phyloP scores from a whole-genome alignment of 176 grass and related monocot species.

The Miscanthus lutarioriparius region DNA sequence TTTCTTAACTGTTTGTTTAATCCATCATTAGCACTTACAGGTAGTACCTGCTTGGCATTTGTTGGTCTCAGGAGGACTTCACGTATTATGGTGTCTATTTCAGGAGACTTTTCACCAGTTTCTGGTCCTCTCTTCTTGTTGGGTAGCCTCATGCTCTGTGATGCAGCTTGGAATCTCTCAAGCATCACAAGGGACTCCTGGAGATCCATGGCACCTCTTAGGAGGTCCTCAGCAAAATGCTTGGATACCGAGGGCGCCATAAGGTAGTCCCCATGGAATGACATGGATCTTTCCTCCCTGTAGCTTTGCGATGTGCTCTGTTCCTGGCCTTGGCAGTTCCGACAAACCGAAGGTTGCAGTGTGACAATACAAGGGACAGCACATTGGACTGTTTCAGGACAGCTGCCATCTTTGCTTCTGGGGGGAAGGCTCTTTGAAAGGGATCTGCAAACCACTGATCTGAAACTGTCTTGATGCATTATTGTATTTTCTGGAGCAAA shows the following conservation, averaged over 20 bases:
- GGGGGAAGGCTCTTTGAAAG: slow-evolving; percentile 61
- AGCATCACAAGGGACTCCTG: slow-evolving; percentile 80
- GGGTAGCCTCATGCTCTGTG: slow-evolving; percentile 36
- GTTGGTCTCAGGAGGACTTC: slow-evolving; percentile 34
- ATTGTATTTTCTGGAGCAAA: slow-evolving; percentile 31
- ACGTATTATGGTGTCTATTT: slow-evolving; percentile 14
- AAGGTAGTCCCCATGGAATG: slow-evolving; percentile 39
- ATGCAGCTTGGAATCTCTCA: slow-evolving; percentile 53
- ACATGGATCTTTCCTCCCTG: slow-evolving; percentile 49
- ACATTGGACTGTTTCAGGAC: slow-evolving; percentile 29
- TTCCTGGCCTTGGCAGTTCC: slow-evolving; percentile 34
- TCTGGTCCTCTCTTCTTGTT: slow-evolving; percentile 53
- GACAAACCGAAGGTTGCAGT: slow-evolving; percentile 42
- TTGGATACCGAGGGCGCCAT: slow-evolving; percentile 50
- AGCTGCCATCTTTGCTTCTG: slow-evolving; percentile 41
- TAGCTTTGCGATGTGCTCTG: slow-evolving; percentile 24
- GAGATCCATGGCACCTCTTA: slow-evolving; percentile 73
- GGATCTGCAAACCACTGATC: slow-evolving; percentile 80
- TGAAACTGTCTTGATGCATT: slow-evolving; percentile 93
- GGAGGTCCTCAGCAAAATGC: slow-evolving; percentile 69
- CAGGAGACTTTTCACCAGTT: slow-evolving; percentile 17
- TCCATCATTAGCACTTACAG: slow-evolving; percentile 19
- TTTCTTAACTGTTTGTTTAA: slow-evolving; percentile 31
- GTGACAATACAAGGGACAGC: slow-evolving; percentile 40
- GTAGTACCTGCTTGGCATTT: slow-evolving; percentile 17